Base-by-base conservation (phyloP, 2,329 filamentous ascomycete species). In the Aplosporella prunicola region DNA sequence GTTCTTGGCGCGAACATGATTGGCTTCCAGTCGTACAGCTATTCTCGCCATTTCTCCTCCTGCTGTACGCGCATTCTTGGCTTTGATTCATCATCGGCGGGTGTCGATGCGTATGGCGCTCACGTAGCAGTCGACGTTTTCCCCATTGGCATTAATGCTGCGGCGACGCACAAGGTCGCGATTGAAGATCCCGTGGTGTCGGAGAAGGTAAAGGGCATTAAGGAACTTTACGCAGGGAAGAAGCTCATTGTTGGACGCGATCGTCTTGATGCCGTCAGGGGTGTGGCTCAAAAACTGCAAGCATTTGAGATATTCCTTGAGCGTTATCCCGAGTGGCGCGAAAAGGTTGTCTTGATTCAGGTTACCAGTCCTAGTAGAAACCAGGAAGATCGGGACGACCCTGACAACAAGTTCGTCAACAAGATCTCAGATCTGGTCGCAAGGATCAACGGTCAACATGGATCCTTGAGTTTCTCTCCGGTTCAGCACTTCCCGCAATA, bases 401-500 rank as follows among this genome's bases (percentile, higher is more conserved):
- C 76, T 2, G 80, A 87, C 53, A 80, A 78, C 58, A 89, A 86
- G 64, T 81, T 91, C 35, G 81, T 84, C 25, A 87, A 80, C 55
- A 84, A 88, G 50, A 87, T 96, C 47, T 89, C 89, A 26, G 86
- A 93, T 57, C 71, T 95, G 39, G 85, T 94, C 28, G 82, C 86
- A 50, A 80, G 80, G 50, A 95, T 96, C 65, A 95, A 96, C 50
- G 89, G 89, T 49, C 71, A 77, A 29, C 93, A 86, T 55, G 89
- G 91, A 35, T 93, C 84, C 11, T 67, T 95, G 35, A 82, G 83
- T 47, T 94, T 88, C 60, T 80, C 85, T 0, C 91, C 91, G 0
- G 86, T 96, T 14, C 85, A 93, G 57, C 87, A 96, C 61, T 95
- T 91, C 60, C 86, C 88, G 6, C 88, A 95, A 57, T 95, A 95